Evolutionary conservation across 2,329 filamentous ascomycete genomes (phyloP), one percentile per base, ranked within the genome.

Genomic region (Fusarium luffae): DNA sequence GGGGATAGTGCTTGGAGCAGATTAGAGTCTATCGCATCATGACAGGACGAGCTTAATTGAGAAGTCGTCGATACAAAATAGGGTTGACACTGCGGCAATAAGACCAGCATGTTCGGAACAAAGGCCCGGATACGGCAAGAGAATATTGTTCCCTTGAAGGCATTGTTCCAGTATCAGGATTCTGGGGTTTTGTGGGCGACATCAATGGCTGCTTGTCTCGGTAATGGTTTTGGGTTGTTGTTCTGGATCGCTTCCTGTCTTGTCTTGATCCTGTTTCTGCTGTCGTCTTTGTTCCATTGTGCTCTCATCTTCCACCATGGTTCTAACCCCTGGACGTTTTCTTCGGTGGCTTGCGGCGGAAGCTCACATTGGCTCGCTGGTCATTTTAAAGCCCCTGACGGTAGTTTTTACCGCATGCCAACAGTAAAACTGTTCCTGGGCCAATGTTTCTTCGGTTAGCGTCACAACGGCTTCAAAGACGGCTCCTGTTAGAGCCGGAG

Each of bases 391-490:
- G 41, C 62, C 66, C 67, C 66, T 69, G 55, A 49, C 28, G 47
- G 43, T 63, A 16, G 50, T 54, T 57, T 71, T 63, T 59, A 23
- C 61, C 59, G 32, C 59, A 59, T 42, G 40, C 55, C 23, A 13
- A 4, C 21, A 37, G n/a, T 54, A 23, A 46, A 46, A 65, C 62
- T 55, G 72, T 75, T 72, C 66, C 68, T 67, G 65, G 72, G 63
- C 70, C 72, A 74, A 73, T 74, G 50, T 60, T 59, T 54, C 61
- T 62, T 50, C 14, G 48, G 63, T 61, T 74, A 72, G 72, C 69
- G 62, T 62, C 40, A 40, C 42, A 19, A 44, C 54, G 27, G 56
- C 58, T 37, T 52, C 60, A 41, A 46, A 49, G 57, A 57, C 55
- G 47, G 62, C 42, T 60, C 61, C 40, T 56, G 46, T 57, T 59